A percentile compares a stretch with the other conserved stretches of the same genome.
Conservation (phyloP, 2,329 filamentous ascomycete genomes). For the Sphaerostilbella broomeana region DNA sequence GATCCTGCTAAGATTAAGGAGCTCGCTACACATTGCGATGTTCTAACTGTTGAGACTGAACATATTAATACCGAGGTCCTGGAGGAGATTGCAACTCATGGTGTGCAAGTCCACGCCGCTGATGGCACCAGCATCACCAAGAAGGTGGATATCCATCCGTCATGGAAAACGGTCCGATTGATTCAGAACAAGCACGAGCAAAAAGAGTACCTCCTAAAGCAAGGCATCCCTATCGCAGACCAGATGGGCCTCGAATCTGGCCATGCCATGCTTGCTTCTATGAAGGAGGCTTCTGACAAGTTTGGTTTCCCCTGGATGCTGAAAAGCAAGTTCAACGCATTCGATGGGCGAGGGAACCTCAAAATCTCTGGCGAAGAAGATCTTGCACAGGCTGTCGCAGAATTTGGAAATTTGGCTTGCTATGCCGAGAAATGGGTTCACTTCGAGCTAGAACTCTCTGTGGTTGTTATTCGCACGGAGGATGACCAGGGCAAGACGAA, state of each 20-base stretch:
- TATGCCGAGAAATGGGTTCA: constrained; percentile 89
- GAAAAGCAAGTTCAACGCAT: constrained; percentile 83
- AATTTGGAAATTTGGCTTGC: constrained; percentile 62
- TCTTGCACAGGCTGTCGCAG: constrained; percentile 57
- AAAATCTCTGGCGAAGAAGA: constrained; percentile 41
- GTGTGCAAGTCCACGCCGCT: constrained; percentile 55
- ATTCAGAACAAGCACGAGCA: constrained; percentile 94
- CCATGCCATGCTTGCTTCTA: constrained; percentile 49
- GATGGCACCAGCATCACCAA: constrained; percentile 38
- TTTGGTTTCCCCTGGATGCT: constrained; percentile 87
- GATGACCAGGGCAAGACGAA: constrained; percentile 49
- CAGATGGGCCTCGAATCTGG: constrained; percentile 56
- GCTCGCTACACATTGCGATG: constrained; percentile 69
- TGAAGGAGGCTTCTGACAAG: constrained; percentile 55
- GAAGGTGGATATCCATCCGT: constrained; percentile 64
- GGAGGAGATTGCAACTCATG: constrained; percentile 67
- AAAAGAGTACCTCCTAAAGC: constrained; percentile 68
- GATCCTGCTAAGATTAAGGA: constrained; percentile 71
- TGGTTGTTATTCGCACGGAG: constrained; percentile 90
- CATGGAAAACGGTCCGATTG: constrained; percentile 75
- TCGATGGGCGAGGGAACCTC: constrained; percentile 75
- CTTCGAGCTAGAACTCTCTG: constrained; percentile 81
- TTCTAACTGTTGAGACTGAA: constrained; percentile 91
- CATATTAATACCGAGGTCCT: constrained; percentile 87
- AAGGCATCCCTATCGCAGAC: constrained; percentile 65